Evolutionary conservation across 2,329 filamentous ascomycete genomes (phyloP).

Genomic region (Fusarium mangiferae): DNA sequence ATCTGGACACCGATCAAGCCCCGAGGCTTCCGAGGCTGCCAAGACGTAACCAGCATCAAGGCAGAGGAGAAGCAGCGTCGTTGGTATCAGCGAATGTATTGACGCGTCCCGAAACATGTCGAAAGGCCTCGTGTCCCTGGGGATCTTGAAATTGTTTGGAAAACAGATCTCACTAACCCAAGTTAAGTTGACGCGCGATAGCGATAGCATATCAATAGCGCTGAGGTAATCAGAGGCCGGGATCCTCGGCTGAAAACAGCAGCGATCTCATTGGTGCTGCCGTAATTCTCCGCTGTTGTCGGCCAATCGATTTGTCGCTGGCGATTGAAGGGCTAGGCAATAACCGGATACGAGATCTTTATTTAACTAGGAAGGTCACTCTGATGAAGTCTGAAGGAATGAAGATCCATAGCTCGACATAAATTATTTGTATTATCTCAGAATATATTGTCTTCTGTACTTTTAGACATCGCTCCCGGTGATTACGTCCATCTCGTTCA

Average conservation of each 20-base stretch:
- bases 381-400: background rate
- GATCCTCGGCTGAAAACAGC: constrained; percentile 1
- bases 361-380: background rate
- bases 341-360: background rate
- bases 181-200: constrained; percentile 7
- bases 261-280: constrained; percentile 1
- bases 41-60: constrained; percentile 5
- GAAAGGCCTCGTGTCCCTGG: background rate
- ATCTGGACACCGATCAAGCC: constrained; percentile 38
- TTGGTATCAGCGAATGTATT: background rate
- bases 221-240: constrained; percentile 29
- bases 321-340: background rate
- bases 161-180: constrained; percentile 13
- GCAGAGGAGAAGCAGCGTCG: constrained; percentile 4
- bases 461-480: constrained; percentile 3
- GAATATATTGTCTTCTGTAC: background rate
- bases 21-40: constrained; percentile 14
- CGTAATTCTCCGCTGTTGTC: background rate
- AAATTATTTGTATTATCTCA: background rate
- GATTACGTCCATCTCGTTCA: constrained; percentile 11
- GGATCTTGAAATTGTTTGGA: background rate
- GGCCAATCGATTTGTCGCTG: background rate
- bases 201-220: background rate
- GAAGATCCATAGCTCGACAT: background rate
- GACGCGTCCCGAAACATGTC: constrained; percentile 13